Base-by-base conservation (phyloP, 108 stramenopile genomes). In the Cyclotella atomus region DNA sequence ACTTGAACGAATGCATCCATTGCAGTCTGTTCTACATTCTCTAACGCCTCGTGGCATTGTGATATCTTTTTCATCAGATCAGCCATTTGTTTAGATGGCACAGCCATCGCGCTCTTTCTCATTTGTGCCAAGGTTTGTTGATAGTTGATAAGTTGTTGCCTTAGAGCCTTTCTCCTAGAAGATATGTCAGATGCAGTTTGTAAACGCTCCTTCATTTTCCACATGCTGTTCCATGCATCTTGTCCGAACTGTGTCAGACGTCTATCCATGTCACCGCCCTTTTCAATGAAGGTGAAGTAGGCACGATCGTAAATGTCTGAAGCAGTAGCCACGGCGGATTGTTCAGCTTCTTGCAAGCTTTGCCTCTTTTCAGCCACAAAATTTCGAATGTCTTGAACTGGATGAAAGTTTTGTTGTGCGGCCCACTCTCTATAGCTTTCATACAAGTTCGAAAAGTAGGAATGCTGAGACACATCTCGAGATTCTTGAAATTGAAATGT, bases 41-140 rank as follows among this genome's bases (percentile, higher is more conserved):
- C 91, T 61, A 92, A 57, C 16, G 91, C 76, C 35, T 95, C 89
- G 74, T 95, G 75, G 59, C 85, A 88, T 68, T 92, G 88, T 12
- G 94, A 91, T 43, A 95, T 92, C 19, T 81, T 91, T 36, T 87
- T 75, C 90, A 95, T 91, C 63, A 95, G 60, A 25, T 84, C 83
- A 20, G 89, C 91, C 94, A 95, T 91, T 69, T 95, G 94, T 38
- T 86, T 84, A 1, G 91, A 85, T 0, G 91, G 89, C 29, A 92
- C 88, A 9, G 90, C 76, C 21, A 84, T 83, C 1, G 90, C 83
- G 73, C 82, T 92, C 49, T 85, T 81, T 34, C 86, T 68, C 89
- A 92, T 89, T 30, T 87, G 79, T 3, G 69, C 71, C 61, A 95
- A 57, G 57, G 91, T 83, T 36, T 87, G 76, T 44, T 88, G 70